phyloP scores from a whole-genome alignment of 257 asterid genomes.

The Penstemon davidsonii region DNA sequence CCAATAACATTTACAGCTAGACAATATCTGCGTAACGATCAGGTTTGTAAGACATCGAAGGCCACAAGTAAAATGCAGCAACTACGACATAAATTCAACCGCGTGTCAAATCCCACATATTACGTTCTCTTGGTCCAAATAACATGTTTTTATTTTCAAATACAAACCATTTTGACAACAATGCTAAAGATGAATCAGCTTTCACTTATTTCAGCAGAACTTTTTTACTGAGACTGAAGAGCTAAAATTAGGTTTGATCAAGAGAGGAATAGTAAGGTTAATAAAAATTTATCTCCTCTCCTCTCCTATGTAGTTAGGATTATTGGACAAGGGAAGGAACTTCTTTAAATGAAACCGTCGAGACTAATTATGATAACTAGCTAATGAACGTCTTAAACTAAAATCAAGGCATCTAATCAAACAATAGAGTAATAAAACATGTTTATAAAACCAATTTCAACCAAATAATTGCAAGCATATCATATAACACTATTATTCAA shows the following conservation, averaged over 20 bases:
- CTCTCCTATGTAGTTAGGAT: too few species aligned
- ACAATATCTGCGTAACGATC: conserved; percentile 53
- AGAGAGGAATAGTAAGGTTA: too few species aligned
- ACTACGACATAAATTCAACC: background rate
- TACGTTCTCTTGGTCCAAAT: background rate
- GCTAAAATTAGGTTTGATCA: background rate
- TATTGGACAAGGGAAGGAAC: too few species aligned
- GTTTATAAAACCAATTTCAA: too few species aligned
- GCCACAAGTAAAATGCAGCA: conserved; percentile 19
- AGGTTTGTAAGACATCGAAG: background rate
- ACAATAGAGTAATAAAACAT: too few species aligned
- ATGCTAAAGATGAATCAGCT: background rate
- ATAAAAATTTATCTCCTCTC: too few species aligned
- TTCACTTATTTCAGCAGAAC: background rate
- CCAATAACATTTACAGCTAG: conserved; percentile 72
- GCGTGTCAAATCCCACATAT: conserved; percentile 7
- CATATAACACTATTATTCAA: too few species aligned
- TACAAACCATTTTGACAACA: background rate
- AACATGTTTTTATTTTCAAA: background rate
- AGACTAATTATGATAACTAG: too few species aligned
- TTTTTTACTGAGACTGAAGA: background rate
- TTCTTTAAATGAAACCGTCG: too few species aligned
- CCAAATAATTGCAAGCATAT: too few species aligned
- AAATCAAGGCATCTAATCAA: too few species aligned
- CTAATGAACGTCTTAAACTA: too few species aligned